A percentile compares a stretch with the other conserved stretches of the same genome.
phyloP scores from a whole-genome alignment of 2,329 filamentous ascomycete genomes.

The Fusarium chlamydosporum region DNA sequence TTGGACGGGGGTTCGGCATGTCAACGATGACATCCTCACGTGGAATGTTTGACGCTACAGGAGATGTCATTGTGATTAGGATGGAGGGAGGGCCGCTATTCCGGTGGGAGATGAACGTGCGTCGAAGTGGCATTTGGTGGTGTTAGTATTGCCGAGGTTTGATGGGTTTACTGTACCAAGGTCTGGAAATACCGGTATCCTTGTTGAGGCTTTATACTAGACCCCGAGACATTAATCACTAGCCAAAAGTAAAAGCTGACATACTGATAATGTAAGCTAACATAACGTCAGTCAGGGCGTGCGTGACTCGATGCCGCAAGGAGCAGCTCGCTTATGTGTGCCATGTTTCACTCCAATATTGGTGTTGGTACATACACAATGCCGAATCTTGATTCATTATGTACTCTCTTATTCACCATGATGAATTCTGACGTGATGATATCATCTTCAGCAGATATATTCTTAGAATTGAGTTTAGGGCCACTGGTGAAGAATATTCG shows the following conservation, averaged over 20 bases:
- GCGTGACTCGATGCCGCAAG: neutral
- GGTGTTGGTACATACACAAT: neutral
- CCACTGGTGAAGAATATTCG: neutral
- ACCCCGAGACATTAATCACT: neutral
- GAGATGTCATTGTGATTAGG: neutral
- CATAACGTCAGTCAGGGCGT: neutral
- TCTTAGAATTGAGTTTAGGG: neutral
- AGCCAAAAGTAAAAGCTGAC: conserved; percentile 8
- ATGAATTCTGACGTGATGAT: no score
- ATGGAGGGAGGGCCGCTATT: neutral
- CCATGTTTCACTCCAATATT: conserved; percentile 4
- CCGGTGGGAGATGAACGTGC: neutral
- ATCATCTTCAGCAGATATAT: neutral
- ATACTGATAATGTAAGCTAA: conserved; percentile 1
- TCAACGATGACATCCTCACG: neutral
- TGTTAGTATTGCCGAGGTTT: neutral
- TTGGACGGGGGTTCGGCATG: neutral
- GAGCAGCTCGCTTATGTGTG: neutral
- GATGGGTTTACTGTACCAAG: neutral
- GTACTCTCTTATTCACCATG: neutral
- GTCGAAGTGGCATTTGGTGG: neutral
- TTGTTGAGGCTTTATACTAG: neutral
- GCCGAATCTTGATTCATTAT: neutral
- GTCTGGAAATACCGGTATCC: neutral
- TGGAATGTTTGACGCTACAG: neutral